Conservation (phyloP, 768 basidiomycete genomes). For the Clitopilus hobsonii region DNA sequence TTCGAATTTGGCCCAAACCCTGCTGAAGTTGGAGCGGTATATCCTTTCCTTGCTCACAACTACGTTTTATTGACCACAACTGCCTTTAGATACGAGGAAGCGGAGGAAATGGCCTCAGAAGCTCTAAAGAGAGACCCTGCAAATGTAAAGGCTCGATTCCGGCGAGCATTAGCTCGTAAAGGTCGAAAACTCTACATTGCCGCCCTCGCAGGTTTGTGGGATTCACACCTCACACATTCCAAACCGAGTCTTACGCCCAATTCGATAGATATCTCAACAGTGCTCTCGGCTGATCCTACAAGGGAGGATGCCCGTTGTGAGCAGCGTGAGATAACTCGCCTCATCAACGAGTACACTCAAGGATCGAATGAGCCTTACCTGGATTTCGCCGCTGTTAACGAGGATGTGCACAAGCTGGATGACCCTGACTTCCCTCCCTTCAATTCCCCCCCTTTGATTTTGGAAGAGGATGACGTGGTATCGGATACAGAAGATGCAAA, state of each 20-base stretch:
- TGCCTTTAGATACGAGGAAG: constrained; percentile 30
- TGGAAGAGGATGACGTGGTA: constrained; percentile 14
- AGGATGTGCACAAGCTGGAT: background rate
- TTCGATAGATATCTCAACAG: constrained; percentile 19
- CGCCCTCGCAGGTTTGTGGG: constrained; percentile 24
- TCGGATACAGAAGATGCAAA: constrained; percentile 50
- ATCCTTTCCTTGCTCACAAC: constrained; percentile 2
- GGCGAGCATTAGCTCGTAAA: constrained; percentile 33
- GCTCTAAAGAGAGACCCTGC: constrained; percentile 29
- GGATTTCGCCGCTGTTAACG: background rate
- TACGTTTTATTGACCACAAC: background rate
- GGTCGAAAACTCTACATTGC: constrained; percentile 15
- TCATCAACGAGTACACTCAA: constrained; percentile 6
- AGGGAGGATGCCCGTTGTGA: constrained; percentile 6
- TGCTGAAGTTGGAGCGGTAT: constrained; percentile 30
- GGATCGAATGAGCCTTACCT: no score
- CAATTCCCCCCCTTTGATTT: constrained; percentile 11
- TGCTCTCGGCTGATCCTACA: constrained; percentile 19
- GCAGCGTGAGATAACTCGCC: constrained; percentile 10
- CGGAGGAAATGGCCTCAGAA: constrained; percentile 32
- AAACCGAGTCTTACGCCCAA: background rate
- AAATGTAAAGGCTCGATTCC: constrained; percentile 33
- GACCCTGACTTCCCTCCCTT: background rate
- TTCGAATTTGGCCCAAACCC: constrained; percentile 30
- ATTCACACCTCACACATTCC: background rate